phyloP scores from a whole-genome alignment of 169 alveolate species.

The Eimeria maxima region DNA sequence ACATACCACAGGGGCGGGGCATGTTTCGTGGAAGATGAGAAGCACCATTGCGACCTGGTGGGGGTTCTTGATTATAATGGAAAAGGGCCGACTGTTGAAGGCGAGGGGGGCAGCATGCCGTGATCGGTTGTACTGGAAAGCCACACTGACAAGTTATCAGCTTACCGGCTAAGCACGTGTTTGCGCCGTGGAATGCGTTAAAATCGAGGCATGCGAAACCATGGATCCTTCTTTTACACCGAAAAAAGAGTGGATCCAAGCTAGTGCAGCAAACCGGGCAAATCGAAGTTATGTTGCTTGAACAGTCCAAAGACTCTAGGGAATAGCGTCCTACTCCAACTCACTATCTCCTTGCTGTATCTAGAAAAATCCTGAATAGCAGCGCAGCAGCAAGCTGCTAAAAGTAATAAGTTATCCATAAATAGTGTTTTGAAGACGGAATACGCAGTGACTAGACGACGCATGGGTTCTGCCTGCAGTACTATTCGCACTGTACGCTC shows the following conservation, averaged over 20 bases:
- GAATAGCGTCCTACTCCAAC: not conserved
- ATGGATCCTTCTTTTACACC: not conserved
- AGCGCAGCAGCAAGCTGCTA: constrained; percentile 39
- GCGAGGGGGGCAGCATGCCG: not conserved
- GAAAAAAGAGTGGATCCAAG: not conserved
- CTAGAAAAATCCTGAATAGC: constrained; percentile 28
- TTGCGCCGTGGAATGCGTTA: not conserved
- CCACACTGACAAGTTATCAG: not conserved
- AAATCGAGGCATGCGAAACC: not conserved
- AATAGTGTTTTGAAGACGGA: not conserved
- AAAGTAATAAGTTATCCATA: not conserved
- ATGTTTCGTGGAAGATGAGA: not conserved
- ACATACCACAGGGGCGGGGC: not conserved
- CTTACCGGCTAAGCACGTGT: not conserved
- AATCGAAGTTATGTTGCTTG: not conserved
- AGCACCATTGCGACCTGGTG: too few relatives aligned
- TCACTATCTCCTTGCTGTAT: constrained; percentile 56
- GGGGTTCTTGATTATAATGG: not conserved
- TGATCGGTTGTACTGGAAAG: not conserved
- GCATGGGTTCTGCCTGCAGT: not conserved
- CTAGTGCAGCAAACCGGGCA: not conserved
- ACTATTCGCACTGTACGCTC: not conserved
- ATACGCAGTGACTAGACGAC: not conserved
- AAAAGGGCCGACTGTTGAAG: not conserved
- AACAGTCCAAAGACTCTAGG: not conserved